Base-by-base conservation (phyloP, 305 asterid genomes). In the Ilex paraguariensis region DNA sequence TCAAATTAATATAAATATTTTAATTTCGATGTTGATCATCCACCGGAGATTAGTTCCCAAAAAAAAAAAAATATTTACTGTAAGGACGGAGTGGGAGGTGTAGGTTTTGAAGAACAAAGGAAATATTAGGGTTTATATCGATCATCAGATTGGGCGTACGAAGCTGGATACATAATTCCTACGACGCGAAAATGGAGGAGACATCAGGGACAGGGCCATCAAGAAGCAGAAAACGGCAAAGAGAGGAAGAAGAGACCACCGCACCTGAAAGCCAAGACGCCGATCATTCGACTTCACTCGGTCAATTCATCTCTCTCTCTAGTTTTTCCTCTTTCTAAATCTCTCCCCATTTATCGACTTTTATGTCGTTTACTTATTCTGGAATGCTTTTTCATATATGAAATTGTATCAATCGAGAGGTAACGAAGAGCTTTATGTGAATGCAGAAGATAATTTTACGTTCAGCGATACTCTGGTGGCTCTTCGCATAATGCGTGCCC, bases 401-500 rank as follows among this genome's bases (percentile, higher is more conserved):
- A 2, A 21, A 21, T 21, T 21, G 28, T 21, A 21, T 21, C 28
- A 7, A 17, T 6, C 28, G 1, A 10, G 52, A 6, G 13, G n/a
- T 46, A 12, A 46, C 5, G 4, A 46, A 46, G 15, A 46, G 44
- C 10, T 31, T 31, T 48, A 16, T 33, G 21, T 52, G 42, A 14
- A 28, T 82, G 39, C 78, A 83, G 98, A 79, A 79, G 95, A 86
- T 49, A 71, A 76, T 81, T 71, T 86, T 50, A 77, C 64, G 31
- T 87, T 90, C 75, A 87, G 81, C 64, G 97, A 90, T 58, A 87
- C 96, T 11, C 73, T 84, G 56, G 86, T 93, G 73, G 99, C 96
- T 65, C 92, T 93, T 77, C 94, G 66, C 36, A 93, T 90, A 82
- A 93, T 93, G 97, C 90, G 81, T 48, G 90, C 95, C 56, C 99